These are phyloP conservation scores for Tilletiaria anomala DNA, from an alignment of 1,284 basidiomycete genomes.

Conservation along the genomic window DNA sequence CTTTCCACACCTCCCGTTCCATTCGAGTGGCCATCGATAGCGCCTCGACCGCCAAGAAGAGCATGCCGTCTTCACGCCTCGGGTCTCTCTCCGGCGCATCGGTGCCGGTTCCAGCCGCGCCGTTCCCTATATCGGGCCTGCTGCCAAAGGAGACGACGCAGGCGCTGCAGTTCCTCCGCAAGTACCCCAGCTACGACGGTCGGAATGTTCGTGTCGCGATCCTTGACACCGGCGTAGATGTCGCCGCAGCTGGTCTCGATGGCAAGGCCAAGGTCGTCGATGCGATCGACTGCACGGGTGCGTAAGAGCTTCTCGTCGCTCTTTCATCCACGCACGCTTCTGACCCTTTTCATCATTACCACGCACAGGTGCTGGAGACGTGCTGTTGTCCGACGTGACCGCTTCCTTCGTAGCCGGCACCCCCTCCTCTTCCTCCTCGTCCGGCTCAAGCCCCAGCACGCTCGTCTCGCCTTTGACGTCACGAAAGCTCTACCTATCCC, in stretches of 20 bases:
- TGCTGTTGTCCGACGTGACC: background rate
- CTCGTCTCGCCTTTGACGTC: conserved; percentile 34
- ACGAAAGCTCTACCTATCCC: conserved; percentile 20
- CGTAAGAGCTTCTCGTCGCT: background rate
- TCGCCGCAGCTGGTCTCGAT: conserved; percentile 36
- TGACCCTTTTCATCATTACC: background rate
- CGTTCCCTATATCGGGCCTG: conserved; percentile 34
- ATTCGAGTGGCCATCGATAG: too few species aligned
- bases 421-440: too few species aligned
- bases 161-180: conserved; percentile 31
- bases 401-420: conserved; percentile 9
- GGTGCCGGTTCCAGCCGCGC: too few species aligned
- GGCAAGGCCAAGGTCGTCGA: conserved; percentile 38
- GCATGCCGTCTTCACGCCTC: too few species aligned
- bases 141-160: conserved; percentile 39
- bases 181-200: conserved; percentile 37
- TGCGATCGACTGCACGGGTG: conserved; percentile 36
- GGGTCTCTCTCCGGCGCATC: too few species aligned
- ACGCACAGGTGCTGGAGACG: background rate
- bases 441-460: conserved; percentile 13
- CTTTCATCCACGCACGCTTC: background rate
- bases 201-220: conserved; percentile 37
- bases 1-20: too few species aligned
- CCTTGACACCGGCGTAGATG: conserved; percentile 40
- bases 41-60: too few species aligned